Percentiles rank a stretch among this genome's conserved stretches.
These are phyloP conservation scores for Monsonia emarginata DNA, from an alignment of 441 rosid species.

Conservation along the genomic window DNA sequence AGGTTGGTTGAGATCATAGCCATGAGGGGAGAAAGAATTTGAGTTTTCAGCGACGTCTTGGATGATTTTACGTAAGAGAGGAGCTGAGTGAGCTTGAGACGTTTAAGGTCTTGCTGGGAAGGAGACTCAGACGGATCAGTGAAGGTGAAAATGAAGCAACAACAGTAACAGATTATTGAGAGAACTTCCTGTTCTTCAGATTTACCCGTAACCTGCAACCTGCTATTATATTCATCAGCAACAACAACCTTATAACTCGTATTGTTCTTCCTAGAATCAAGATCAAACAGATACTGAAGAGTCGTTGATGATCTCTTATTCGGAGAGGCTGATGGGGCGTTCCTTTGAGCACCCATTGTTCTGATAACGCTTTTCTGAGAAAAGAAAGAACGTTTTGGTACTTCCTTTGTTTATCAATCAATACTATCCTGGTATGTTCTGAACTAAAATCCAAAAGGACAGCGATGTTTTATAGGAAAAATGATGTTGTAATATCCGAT, in stretches of 20 bases:
- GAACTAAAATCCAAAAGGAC: slow-evolving; percentile 23
- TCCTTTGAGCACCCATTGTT: slow-evolving; percentile 30
- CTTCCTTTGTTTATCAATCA: slow-evolving; percentile 1
- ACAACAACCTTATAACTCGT: background rate
- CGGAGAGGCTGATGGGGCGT: slow-evolving; percentile 26
- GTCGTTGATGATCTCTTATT: slow-evolving; percentile 23
- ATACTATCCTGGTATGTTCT: background rate
- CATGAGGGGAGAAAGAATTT: slow-evolving; percentile 61
- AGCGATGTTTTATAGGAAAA: slow-evolving; percentile 22
- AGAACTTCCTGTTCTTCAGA: slow-evolving; percentile 29
- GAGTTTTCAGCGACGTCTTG: slow-evolving; percentile 44
- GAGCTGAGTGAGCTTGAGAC: slow-evolving; percentile 66
- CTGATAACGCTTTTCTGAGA: too few species aligned
- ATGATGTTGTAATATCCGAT: slow-evolving; percentile 27
- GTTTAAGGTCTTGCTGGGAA: slow-evolving; percentile 66
- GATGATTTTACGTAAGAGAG: slow-evolving; percentile 55
- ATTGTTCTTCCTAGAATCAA: slow-evolving; percentile 20
- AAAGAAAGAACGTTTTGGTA: slow-evolving; percentile 8
- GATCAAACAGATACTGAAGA: slow-evolving; percentile 30
- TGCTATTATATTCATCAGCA: background rate
- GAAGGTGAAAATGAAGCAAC: slow-evolving; percentile 60
- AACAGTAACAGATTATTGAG: slow-evolving; percentile 36
- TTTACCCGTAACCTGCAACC: slow-evolving; percentile 6
- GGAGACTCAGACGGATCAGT: slow-evolving; percentile 55
- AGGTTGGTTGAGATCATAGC: slow-evolving; percentile 54